phyloP scores from a whole-genome alignment of 2,329 filamentous ascomycete genomes.

The Pyrenophora seminiperda region DNA sequence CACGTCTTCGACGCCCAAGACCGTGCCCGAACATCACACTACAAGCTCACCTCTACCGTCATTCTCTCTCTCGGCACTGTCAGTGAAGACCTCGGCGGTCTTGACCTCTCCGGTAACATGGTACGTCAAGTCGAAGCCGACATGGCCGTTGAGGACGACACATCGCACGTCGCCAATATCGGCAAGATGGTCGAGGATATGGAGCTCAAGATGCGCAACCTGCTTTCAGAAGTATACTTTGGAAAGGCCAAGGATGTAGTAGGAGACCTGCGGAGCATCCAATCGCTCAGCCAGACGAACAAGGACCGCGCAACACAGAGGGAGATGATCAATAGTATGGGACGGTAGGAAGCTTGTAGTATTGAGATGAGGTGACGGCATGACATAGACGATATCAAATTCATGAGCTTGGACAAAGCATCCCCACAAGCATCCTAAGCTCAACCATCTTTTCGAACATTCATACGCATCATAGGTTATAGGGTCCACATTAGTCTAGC shows the following conservation, averaged over 20 bases:
- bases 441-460: no score
- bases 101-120: slow-evolving; percentile 97
- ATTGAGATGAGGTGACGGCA: background rate
- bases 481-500: no score
- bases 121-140: slow-evolving; percentile 94
- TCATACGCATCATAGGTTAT: no score
- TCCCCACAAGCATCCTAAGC: no score
- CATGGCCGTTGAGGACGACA: slow-evolving; percentile 84
- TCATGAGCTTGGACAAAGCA: no score
- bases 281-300: slow-evolving; percentile 81
- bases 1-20: slow-evolving; percentile 98
- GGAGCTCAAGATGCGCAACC: slow-evolving; percentile 98
- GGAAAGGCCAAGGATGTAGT: slow-evolving; percentile 99
- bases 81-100: slow-evolving; percentile 71
- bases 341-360: slow-evolving; percentile 24
- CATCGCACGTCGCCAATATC: slow-evolving; percentile 93
- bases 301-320: slow-evolving; percentile 82
- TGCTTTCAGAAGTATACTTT: slow-evolving; percentile 98
- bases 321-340: slow-evolving; percentile 75
- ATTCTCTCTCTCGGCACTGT: slow-evolving; percentile 83
- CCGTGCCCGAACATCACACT: slow-evolving; percentile 87
- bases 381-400: slow-evolving; percentile 14
- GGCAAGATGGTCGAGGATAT: slow-evolving; percentile 94
- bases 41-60: slow-evolving; percentile 96
- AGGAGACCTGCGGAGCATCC: slow-evolving; percentile 87